phyloP scores from a whole-genome alignment of 106 monocot species.

The Posidonia australis region DNA sequence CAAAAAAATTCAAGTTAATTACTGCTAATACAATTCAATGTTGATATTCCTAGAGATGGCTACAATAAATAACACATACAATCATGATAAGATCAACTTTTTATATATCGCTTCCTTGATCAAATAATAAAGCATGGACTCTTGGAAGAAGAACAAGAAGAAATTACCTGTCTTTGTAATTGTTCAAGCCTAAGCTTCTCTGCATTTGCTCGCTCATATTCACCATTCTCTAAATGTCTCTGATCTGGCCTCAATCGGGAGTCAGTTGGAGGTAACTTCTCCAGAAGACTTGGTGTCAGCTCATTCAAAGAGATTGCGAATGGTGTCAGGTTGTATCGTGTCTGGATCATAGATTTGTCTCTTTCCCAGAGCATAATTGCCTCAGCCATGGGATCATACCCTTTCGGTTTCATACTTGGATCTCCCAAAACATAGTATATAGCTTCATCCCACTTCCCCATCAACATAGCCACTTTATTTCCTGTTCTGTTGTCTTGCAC shows the following conservation, averaged over 20 bases:
- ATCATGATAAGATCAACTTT: no score
- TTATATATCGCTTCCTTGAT: background rate
- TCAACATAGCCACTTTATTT: conserved; percentile 78
- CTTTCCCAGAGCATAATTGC: conserved; percentile 81
- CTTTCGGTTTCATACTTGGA: conserved; percentile 68
- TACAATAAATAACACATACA: background rate
- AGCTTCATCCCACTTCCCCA: conserved; percentile 97
- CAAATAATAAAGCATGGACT: background rate
- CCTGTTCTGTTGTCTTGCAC: conserved; percentile 83
- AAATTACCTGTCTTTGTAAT: conserved; percentile 83
- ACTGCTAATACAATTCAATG: no score
- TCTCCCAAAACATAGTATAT: conserved; percentile 92
- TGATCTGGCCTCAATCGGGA: conserved; percentile 89
- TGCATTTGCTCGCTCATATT: conserved; percentile 86
- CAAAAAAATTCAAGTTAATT: no score
- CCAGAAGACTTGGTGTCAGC: conserved; percentile 34
- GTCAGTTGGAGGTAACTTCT: conserved; percentile 82
- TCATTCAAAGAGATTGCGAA: conserved; percentile 95
- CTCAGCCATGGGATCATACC: conserved; percentile 95
- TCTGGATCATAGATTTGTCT: conserved; percentile 55
- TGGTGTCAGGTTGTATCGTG: conserved; percentile 80
- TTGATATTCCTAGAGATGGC: background rate
- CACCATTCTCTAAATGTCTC: conserved; percentile 82
- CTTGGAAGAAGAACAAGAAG: background rate
- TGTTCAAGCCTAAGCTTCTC: conserved; percentile 97